Base-by-base conservation (phyloP, 2,329 filamentous ascomycete genomes). In the Rasamsonia emersonii region DNA sequence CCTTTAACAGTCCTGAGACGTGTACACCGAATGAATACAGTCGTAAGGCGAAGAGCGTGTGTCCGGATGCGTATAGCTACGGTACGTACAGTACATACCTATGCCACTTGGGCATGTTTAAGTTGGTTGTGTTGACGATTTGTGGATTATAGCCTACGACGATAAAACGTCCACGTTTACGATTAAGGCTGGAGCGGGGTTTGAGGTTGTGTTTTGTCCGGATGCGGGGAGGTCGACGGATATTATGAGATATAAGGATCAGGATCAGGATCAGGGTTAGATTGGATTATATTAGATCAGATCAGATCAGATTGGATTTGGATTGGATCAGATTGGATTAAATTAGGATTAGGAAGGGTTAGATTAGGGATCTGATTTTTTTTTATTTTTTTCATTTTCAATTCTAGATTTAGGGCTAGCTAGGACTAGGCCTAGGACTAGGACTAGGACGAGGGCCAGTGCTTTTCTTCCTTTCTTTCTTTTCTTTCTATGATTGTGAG, bases 61-160 rank as follows among this genome's bases (percentile, higher is more conserved):
- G 85, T 51, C 84, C 85, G 1, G 85, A 93, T 58, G 84, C 84
- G 3, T 93, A 91, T 60, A 85, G 79, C 49, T 93, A 74, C 53
- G 68, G 78, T 81, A 30, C 75, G 74, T 24, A 13, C 24, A 10
- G 7, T 26, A 26, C 11, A 16, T 9, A 28, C 26, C 24, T 21
- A 4, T 18, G 8, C 5, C n/a, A 8, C 11, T 4, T 18, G 15
- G 29, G 17, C 20, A 20, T 11, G 18, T 8, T 16, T 9, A n/a
- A 4, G 24, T 28, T 5, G 7, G 3, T 15, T 9, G 2, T 15
- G 18, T 24, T 24, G 7, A 32, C 27, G 24, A 13, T 9, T 15
- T 18, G 3, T 23, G 8, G 20, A 23, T 5, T 10, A 15, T 26
- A 65, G 66, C 71, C n/a, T 73, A 71, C 41, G 71, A 75, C 43